Conservation (phyloP, 495 filamentous ascomycete species). For the Xylaria curta region DNA sequence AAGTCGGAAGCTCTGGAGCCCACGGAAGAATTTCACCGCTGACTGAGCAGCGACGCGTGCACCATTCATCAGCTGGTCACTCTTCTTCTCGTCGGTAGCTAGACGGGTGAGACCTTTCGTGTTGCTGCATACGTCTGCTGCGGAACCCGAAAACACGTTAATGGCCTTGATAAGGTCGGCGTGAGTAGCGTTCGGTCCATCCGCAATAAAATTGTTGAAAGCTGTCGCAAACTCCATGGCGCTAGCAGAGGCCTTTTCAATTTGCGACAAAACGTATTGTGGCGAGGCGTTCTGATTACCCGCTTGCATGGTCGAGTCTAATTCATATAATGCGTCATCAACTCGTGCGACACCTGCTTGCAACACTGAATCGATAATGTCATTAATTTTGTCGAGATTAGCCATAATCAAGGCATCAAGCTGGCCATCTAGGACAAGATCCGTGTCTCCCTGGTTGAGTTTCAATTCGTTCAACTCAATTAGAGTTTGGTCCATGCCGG, state of each 20-base stretch:
- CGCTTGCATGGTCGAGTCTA: conserved; percentile 97
- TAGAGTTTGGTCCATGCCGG: conserved; percentile 93
- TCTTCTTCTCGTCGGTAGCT: conserved; percentile 92
- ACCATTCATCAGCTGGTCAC: conserved; percentile 79
- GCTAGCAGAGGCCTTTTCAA: conserved; percentile 93
- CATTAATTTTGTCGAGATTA: conserved; percentile 90
- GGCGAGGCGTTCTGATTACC: conserved; percentile 98
- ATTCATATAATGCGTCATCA: conserved; percentile 94
- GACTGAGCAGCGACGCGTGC: conserved; percentile 85
- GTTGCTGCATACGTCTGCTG: conserved; percentile 93
- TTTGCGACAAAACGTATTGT: conserved; percentile 93
- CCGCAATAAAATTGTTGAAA: conserved; percentile 97
- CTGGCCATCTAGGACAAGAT: conserved; percentile 85
- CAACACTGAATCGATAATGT: conserved; percentile 96
- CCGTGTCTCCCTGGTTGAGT: conserved; percentile 71
- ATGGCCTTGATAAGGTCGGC: conserved; percentile 92
- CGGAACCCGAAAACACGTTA: conserved; percentile 84
- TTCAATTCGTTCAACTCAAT: conserved; percentile 87
- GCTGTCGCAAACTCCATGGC: conserved; percentile 96
- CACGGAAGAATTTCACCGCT: conserved; percentile 94
- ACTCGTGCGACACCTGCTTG: conserved; percentile 93
- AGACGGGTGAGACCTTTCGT: conserved; percentile 94
- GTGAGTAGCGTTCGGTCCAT: conserved; percentile 91
- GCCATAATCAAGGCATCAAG: conserved; percentile 85
- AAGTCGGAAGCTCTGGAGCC: conserved; percentile 89